Evolutionary conservation across 1,139 yeast species (phyloP).

Genomic region (Taphrina communis): DNA sequence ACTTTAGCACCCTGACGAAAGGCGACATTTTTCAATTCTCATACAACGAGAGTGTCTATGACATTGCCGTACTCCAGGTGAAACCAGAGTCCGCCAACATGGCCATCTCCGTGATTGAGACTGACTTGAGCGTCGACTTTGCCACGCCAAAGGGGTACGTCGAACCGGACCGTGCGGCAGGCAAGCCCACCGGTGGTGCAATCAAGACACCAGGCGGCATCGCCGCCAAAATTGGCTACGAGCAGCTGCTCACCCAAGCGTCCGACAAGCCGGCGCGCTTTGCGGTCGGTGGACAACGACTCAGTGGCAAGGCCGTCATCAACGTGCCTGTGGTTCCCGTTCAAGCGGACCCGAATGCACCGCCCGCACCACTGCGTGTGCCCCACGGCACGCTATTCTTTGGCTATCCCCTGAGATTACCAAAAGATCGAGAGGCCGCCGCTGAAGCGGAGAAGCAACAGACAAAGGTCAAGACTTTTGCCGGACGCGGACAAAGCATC

Average conservation of each 20-base stretch:
- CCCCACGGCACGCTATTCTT: slow-evolving; percentile 89
- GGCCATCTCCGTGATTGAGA: slow-evolving; percentile 88
- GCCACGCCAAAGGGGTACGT: slow-evolving; percentile 99
- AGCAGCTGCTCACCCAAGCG: slow-evolving; percentile 45
- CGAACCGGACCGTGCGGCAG: slow-evolving; percentile 61
- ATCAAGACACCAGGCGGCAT: slow-evolving; percentile 50
- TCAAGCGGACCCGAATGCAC: slow-evolving; percentile 40
- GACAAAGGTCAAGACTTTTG: slow-evolving; percentile 12
- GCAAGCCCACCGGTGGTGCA: slow-evolving; percentile 44
- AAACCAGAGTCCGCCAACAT: slow-evolving; percentile 70
- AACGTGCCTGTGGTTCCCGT: slow-evolving; percentile 42
- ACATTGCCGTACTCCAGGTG: slow-evolving; percentile 83
- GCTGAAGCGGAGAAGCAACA: not conserved
- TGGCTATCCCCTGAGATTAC: slow-evolving; percentile 56
- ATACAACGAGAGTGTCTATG: slow-evolving; percentile 79
- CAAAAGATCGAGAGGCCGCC: slow-evolving; percentile 22
- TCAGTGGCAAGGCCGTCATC: slow-evolving; percentile 65
- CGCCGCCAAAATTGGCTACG: slow-evolving; percentile 40
- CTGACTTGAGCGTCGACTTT: slow-evolving; percentile 95
- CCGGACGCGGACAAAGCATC: slow-evolving; percentile 40
- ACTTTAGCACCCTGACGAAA: slow-evolving; percentile 85
- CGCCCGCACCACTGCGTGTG: slow-evolving; percentile 62
- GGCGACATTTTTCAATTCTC: slow-evolving; percentile 83
- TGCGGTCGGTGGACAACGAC: slow-evolving; percentile 70
- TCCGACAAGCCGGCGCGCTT: slow-evolving; percentile 52